Evolutionary conservation across 139 green algal species (phyloP), one percentile per base, ranked within the genome.

Genomic region (Chlorella vulgaris): DNA sequence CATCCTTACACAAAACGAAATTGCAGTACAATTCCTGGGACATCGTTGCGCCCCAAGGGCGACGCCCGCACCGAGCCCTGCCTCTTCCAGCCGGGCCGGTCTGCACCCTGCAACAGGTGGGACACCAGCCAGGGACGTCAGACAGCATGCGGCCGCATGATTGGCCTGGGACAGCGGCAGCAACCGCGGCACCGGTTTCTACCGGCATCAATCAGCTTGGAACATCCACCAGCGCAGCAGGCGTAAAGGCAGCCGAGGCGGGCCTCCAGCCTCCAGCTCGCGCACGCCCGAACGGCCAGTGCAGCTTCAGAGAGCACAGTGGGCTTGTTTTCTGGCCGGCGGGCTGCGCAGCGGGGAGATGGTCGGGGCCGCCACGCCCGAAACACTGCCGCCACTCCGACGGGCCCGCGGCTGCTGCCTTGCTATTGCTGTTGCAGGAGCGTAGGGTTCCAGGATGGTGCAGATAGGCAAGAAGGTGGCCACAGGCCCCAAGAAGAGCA

Each of bases 401-500:
- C n/a, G 55, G 18, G 5, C 55, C 5, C 55, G 18, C 5, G 5
- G 28, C 55, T 21, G 55, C 55, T 29, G 55, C 18, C 55, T 65
- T 15, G 18, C 22, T 31, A 5, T 65, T 65, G 18, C 5, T 65
- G 55, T 33, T 67, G 81, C 74, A 86, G 75, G 62, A 83, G 75
- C 75, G 74, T n/a, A n/a, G n/a, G n/a, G 47, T 35, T 53, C 29
- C 81, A 79, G 51, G 28, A 88, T 88, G 84, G 84, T 88, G 71
- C 80, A 88, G 68, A 81, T 84, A 43, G 71, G 50, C 73, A 76
- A 81, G 38, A 76, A 76, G 61, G 65, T 43, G 42, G 68, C 63
- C 31, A 31, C 47, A 15, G 84, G 50, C 35, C 80, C 84, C 53
- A 78, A 82, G 84, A 96, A 97, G 91, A 81, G 38, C 50, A 96